Conservation (phyloP, 805 yeast genomes). For the Starmera pachycereana region DNA sequence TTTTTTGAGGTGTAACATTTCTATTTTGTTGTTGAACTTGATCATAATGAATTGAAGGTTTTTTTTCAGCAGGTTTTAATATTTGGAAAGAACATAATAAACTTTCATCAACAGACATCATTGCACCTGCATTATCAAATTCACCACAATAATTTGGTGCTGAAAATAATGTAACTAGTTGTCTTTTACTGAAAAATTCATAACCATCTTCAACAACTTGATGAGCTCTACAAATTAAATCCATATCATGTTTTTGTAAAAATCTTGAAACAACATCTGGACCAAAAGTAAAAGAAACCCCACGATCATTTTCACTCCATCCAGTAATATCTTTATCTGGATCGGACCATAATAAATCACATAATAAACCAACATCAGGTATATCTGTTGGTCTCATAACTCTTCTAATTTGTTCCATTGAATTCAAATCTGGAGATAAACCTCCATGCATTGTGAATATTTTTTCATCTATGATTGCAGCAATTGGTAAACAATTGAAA, state of each 20-base stretch:
- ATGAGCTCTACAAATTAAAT: conserved; percentile 95
- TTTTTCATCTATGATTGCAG: conserved; percentile 96
- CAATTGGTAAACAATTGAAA: conserved; percentile 96
- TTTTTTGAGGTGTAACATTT: conserved; percentile 51
- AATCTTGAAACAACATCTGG: conserved; percentile 97
- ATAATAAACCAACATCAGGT: conserved; percentile 93
- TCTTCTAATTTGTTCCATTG: conserved; percentile 97
- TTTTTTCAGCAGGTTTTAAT: conserved; percentile 96
- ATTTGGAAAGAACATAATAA: conserved; percentile 93
- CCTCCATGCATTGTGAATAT: conserved; percentile 99
- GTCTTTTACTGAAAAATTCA: conserved; percentile 93
- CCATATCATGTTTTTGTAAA: conserved; percentile 95
- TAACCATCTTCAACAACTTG: conserved; percentile 99
- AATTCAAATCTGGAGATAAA: conserved; percentile 89
- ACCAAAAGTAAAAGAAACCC: conserved; percentile 99
- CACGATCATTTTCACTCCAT: conserved; percentile 98
- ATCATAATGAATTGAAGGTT: conserved; percentile 50
- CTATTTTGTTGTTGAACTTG: conserved; percentile 29
- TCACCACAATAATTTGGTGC: conserved; percentile 99
- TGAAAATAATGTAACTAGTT: conserved; percentile 86
- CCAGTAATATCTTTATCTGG: conserved; percentile 98
- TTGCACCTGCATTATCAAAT: conserved; percentile 98
- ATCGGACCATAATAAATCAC: conserved; percentile 96
- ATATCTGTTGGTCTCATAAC: conserved; percentile 99
- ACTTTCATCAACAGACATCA: conserved; percentile 98